Evolutionary conservation across 73 alveolate genomes (phyloP).

Genomic region (Paramecium tetraurelia): DNA sequence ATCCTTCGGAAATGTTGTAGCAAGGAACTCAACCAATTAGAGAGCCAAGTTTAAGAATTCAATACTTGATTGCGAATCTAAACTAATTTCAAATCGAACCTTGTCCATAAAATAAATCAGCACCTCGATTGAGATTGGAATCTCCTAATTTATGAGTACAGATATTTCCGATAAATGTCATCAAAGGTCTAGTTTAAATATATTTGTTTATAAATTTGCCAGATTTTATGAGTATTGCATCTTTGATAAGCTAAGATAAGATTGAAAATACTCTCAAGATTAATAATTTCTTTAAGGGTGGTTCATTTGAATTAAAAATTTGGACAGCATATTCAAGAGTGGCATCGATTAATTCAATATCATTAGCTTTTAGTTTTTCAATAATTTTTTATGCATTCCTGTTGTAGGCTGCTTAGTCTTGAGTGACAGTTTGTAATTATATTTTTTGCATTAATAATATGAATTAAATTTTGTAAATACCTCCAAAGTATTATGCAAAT

Average conservation of each 20-base stretch:
- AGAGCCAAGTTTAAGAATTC: not conserved
- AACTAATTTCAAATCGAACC: not conserved
- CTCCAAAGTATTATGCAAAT: constrained; percentile 72
- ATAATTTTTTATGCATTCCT: not conserved
- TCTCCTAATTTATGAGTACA: constrained; percentile 31
- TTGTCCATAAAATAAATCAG: not conserved
- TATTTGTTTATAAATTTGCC: not conserved
- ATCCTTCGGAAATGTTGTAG: not conserved
- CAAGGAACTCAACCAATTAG: not conserved
- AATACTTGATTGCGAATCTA: not conserved
- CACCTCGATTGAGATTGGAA: not conserved
- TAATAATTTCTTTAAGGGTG: not conserved
- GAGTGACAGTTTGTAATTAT: constrained; percentile 30
- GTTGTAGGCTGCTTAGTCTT: not conserved
- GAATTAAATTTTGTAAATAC: constrained; percentile 44
- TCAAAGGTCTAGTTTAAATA: not conserved
- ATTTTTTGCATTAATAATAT: not conserved
- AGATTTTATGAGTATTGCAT: not conserved
- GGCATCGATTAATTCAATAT: not conserved
- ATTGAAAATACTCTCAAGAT: not conserved
- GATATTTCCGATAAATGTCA: not conserved
- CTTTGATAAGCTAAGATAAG: not conserved
- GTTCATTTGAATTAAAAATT: not conserved
- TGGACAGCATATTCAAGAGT: not conserved
- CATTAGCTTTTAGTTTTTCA: not conserved